Evolutionary conservation across 2,329 filamentous ascomycete genomes (phyloP), one percentile per base, ranked within the genome.

Genomic region (Arthroderma uncinatum): DNA sequence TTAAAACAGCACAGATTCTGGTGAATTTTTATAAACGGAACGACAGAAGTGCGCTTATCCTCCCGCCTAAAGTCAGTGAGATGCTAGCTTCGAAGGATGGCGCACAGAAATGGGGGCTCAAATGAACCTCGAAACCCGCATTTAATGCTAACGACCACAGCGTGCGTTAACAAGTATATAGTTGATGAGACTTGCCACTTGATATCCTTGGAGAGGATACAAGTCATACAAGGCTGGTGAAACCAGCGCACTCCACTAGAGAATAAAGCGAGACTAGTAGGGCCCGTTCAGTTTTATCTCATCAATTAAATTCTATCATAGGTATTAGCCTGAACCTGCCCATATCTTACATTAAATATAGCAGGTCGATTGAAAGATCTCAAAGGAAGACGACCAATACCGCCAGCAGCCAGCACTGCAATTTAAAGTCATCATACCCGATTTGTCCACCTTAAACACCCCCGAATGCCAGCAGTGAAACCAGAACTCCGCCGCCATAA

Each of bases 21-120:
- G 87, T 87, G 1, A 93, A 98, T 68, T 97, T 98, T 68, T 92
- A 93, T 67, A 86, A 85, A 63, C 79, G 93, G 55, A 98, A 98
- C 68, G 92, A 97, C 73, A 80, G 91, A 60, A 89, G 83, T 65
- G 81, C 85, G 9, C 70, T 98, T 58, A 86, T 97, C 1, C 75
- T 98, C 61, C 93, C 93, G 33, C 91, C 91, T 0, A 98, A 98
- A 71, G 91, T 98, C 1, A 85, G 85, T 1, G 86, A 91, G 62
- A 73, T 91, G 66, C 71, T 76, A 59, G 72, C 72, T 23, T 66
- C 68, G 4, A 65, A 66, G 48, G 71, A 50, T 16, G 19, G 47
- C 2, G 25, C 47, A 8, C 47, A 50, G 14, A 50, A 50, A 50
- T 33, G 71, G n/a, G 74, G 74, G 70, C 69, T 70, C 37, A 70